A percentile compares a stretch with the other conserved stretches of the same genome.
phyloP scores from a whole-genome alignment of 2,329 filamentous ascomycete species.

The Phialemonium atrogriseum region DNA sequence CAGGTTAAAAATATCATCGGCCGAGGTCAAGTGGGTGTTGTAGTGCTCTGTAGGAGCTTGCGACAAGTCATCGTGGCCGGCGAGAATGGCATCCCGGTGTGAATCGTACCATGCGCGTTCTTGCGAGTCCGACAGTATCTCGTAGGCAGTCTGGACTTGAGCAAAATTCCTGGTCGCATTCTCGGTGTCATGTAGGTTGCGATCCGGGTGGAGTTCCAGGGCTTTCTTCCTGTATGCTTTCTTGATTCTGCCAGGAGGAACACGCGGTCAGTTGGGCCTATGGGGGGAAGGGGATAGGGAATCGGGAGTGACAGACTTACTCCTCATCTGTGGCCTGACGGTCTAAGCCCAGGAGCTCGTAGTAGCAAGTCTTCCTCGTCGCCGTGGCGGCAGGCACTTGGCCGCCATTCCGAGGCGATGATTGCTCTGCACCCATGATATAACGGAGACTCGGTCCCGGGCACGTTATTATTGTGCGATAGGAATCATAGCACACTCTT shows the following conservation, averaged over 20 bases:
- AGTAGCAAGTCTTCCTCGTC: slow-evolving; percentile 65
- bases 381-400: slow-evolving; percentile 14
- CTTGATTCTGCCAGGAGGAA: slow-evolving; percentile 64
- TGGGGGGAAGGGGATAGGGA: background rate
- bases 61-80: slow-evolving; percentile 48
- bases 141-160: slow-evolving; percentile 86
- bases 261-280: slow-evolving; percentile 5
- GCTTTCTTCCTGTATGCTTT: slow-evolving; percentile 88
- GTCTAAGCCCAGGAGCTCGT: slow-evolving; percentile 72
- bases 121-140: slow-evolving; percentile 91
- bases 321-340: slow-evolving; percentile 72
- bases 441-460: too few species aligned
- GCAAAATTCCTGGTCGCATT: slow-evolving; percentile 79
- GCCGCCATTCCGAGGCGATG: slow-evolving; percentile 28
- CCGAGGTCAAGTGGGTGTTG: slow-evolving; percentile 66
- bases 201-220: slow-evolving; percentile 88
- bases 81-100: slow-evolving; percentile 77
- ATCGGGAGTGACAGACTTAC: slow-evolving; percentile 32
- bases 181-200: slow-evolving; percentile 81
- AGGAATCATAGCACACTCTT: too few species aligned
- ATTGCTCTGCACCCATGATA: slow-evolving; percentile 55
- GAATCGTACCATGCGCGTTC: slow-evolving; percentile 98
- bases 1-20: slow-evolving; percentile 68
- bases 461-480: too few species aligned
- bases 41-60: slow-evolving; percentile 29